A percentile compares a stretch with the other conserved stretches of the same genome.
These are phyloP conservation scores for Chrysoporthe deuterocubensis DNA, from an alignment of 2,329 filamentous ascomycete species.

Conservation along the genomic window DNA sequence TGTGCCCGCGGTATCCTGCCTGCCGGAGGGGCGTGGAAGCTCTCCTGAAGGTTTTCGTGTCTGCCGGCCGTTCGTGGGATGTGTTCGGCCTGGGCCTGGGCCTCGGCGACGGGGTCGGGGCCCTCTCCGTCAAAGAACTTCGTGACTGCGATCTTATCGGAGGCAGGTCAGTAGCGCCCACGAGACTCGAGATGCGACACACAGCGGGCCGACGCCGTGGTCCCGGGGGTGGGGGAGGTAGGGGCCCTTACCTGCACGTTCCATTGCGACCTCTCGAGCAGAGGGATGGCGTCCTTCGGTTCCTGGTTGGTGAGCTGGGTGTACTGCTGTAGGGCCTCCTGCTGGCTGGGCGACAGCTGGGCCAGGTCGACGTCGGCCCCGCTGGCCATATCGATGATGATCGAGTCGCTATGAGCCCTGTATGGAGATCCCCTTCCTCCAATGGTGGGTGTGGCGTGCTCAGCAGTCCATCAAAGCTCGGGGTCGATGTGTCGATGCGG, in stretches of 20 bases:
- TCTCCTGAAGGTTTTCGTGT: constrained; percentile 75
- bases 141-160: constrained; percentile 80
- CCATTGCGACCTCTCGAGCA: constrained; percentile 90
- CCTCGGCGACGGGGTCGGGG: constrained; percentile 79
- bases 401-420: background rate
- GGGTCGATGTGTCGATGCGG: too few relatives aligned
- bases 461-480: constrained; percentile 19
- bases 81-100: constrained; percentile 61
- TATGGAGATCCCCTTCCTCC: background rate
- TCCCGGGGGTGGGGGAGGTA: background rate
- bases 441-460: background rate
- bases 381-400: constrained; percentile 44
- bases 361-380: constrained; percentile 61
- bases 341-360: constrained; percentile 77
- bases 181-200: background rate
- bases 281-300: constrained; percentile 71
- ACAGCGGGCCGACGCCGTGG: too few relatives aligned
- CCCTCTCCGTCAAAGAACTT: constrained; percentile 98
- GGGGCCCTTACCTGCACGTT: constrained; percentile 74
- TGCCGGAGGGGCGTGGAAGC: constrained; percentile 46
- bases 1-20: constrained; percentile 39
- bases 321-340: constrained; percentile 84
- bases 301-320: constrained; percentile 87
- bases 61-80: constrained; percentile 66
- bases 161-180: background rate